Evolutionary conservation across 768 basidiomycete genomes (phyloP), one percentile per base, ranked within the genome.

Genomic region (Peribolospora kevripleyi): DNA sequence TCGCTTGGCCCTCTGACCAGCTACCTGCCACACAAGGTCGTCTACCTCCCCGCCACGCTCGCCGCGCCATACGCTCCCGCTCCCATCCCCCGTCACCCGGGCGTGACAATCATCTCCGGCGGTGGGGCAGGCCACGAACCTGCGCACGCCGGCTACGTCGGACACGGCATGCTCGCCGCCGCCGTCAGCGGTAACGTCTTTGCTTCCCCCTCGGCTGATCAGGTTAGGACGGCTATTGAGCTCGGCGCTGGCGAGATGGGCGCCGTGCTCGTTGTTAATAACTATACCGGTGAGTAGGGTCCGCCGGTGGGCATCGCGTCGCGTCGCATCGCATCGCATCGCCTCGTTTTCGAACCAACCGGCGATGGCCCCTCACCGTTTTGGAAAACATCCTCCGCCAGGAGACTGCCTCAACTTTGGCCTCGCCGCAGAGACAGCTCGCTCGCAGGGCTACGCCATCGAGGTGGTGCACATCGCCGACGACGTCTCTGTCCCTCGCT

Each of bases 341-440:
- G 25, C 25, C 25, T 25, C 25, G 25, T 25, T 25, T 25, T 25
- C 25, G 25, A 25, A 25, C 25, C 25, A 1, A 25, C 25, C 25
- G 1, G 25, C 1, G 25, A 25, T n/a, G 25, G 25, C 1, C 25
- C 25, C 25, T 25, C 25, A 25, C 25, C 25, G 25, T 1, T 25
- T 25, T 25, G 25, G 25, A 25, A 25, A 25, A 25, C 25, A 25
- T 1, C 25, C 25, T 25, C 1, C 25, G 25, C 1, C 63, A 46
- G 87, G 87, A 13, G 87, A 91, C 61, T 75, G 87, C 43, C 76
- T 91, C 50, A 85, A 88, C 63, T 91, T 91, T 62, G 87, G 87
- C 36, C 74, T 91, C 7, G 86, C 86, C 3, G 81, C 78, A 60
- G 85, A 91, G 62, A 81, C 83, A 60, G 78, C 82, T 3, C 78